Evolutionary conservation across 768 basidiomycete genomes (phyloP).

Genomic region (Pulveroboletus sp.): DNA sequence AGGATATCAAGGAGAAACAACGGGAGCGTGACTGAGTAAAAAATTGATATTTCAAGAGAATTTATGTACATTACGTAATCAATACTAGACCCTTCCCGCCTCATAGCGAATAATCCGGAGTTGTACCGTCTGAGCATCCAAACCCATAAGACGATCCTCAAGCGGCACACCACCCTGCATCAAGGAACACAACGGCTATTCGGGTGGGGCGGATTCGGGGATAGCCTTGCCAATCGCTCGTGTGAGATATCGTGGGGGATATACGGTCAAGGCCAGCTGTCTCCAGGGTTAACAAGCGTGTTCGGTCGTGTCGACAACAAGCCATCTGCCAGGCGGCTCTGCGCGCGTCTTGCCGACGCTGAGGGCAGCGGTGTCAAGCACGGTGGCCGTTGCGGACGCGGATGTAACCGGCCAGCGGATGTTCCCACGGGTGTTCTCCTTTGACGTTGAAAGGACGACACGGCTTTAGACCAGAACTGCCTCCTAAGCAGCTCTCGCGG

Average conservation of each 20-base stretch:
- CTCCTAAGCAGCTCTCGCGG: conserved; percentile 18
- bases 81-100: conserved; percentile 1
- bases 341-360: too few species aligned
- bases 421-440: conserved; percentile 20
- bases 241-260: too few species aligned
- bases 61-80: conserved; percentile 21
- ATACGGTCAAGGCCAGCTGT: too few species aligned
- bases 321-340: background rate
- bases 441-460: conserved; percentile 23
- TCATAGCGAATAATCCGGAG: background rate
- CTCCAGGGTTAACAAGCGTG: background rate
- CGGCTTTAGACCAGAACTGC: conserved; percentile 15
- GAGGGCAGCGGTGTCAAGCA: background rate
- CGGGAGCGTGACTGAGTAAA: conserved; percentile 8
- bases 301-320: background rate
- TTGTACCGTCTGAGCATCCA: background rate
- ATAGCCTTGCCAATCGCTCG: background rate
- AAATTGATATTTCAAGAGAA: conserved; percentile 7
- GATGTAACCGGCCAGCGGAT: conserved; percentile 9
- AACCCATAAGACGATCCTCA: background rate
- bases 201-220: background rate
- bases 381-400: background rate
- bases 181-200: background rate
- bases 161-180: background rate
- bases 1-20: background rate